Base-by-base conservation (phyloP, 192 early-diverging fungal species). In the Coemansia brasiliensis region DNA sequence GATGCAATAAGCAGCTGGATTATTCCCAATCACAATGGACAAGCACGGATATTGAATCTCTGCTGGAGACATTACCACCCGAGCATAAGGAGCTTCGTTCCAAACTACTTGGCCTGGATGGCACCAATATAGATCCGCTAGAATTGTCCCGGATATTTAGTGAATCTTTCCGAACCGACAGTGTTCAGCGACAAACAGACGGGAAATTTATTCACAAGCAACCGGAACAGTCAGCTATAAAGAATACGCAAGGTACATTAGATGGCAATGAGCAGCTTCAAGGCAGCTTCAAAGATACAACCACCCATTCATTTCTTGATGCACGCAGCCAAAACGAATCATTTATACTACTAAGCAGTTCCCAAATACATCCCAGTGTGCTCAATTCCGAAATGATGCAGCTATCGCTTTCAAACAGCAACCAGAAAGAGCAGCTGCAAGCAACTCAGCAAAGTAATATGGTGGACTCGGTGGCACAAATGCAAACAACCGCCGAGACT, bases 331-430 rank as follows among this genome's bases (percentile, higher is more conserved):
- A 71, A 44, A 32, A 61, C 46, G 74, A 78, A 32, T 78, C 74
- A 29, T 78, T 78, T 39, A 71, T 78, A 20, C 8, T 78, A 13
- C 57, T 78, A 13, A 78, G 74, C 39, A 71, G 64, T 48, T 71
- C 74, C 20, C 74, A 78, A 48, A 37, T 78, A 15, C 63, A 58
- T 2, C 55, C 67, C 39, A 49, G 45, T 5, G 25, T 16, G 41
- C 46, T 57, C 11, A 42, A 41, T 7, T 26, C 54, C 21, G 55
- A 48, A 13, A 53, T 59, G 8, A 32, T 40, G 25, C 49, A n/a
- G 42, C 9, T 41, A 1, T 43, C 62, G 15, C 9, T 32, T n/a
- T 4, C 24, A 3, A 51, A 11, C 21, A 4, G 43, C 4, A 4
- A 0, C 24, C 25, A 15, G 46, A 13, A 11, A 12, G 24, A 26